Conservation (phyloP, 768 basidiomycete genomes). For the Rhodotorula paludigena region DNA sequence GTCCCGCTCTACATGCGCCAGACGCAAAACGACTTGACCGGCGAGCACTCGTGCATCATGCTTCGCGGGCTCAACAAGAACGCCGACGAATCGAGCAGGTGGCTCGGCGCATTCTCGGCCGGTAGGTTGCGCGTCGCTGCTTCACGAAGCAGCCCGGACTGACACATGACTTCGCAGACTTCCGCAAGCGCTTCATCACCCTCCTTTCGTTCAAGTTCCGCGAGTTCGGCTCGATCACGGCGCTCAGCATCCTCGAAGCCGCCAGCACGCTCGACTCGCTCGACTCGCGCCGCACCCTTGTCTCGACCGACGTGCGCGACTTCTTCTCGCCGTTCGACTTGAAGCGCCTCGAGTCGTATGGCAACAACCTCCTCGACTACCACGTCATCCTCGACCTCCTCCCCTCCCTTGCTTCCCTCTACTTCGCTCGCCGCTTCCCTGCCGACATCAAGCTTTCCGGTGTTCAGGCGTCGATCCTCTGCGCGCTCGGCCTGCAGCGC, state of each 20-base stretch:
- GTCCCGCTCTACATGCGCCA: conserved; percentile 89
- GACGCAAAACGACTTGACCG: conserved; percentile 88
- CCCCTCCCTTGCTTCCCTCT: conserved; percentile 71
- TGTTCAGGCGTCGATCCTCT: conserved; percentile 83
- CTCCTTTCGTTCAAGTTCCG: conserved; percentile 90
- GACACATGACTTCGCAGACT: conserved; percentile 58
- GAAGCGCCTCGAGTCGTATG: conserved; percentile 90
- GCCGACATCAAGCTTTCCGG: conserved; percentile 67
- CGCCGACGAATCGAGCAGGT: conserved; percentile 64
- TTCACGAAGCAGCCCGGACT: not conserved
- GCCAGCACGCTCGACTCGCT: conserved; percentile 55
- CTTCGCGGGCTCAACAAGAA: conserved; percentile 63
- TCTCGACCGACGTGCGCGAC: conserved; percentile 57
- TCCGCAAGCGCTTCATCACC: conserved; percentile 80
- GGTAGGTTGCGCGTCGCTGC: conserved; percentile 39
- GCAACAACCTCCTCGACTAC: conserved; percentile 86
- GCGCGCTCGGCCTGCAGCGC: conserved; percentile 81
- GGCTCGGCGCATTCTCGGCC: conserved; percentile 76
- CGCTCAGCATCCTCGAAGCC: conserved; percentile 82
- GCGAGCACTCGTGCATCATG: conserved; percentile 96
- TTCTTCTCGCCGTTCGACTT: conserved; percentile 85
- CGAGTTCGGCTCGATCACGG: conserved; percentile 82
- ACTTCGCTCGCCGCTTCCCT: conserved; percentile 65
- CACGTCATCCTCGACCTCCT: conserved; percentile 91
- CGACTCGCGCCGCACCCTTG: conserved; percentile 51